Evolutionary conservation across 495 filamentous ascomycete genomes (phyloP).

Genomic region (Neurospora hispaniola): DNA sequence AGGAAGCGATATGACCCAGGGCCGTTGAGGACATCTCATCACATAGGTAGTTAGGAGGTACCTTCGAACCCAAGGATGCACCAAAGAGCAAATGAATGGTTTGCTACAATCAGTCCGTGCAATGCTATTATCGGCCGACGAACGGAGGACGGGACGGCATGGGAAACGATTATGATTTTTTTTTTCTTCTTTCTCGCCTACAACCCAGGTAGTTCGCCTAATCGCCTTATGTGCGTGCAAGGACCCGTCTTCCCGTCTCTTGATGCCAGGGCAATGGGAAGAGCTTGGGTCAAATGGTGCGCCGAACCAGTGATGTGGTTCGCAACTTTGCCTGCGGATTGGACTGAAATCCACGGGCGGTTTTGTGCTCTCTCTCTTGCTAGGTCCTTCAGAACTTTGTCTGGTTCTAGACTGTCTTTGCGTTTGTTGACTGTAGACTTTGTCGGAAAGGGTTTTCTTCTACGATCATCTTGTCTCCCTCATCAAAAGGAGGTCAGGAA

Average conservation of each 20-base stretch:
- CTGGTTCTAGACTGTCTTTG: neutral
- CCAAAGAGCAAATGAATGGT: too few relatives aligned
- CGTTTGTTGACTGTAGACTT: neutral
- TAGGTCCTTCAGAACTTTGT: neutral
- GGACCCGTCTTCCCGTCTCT: neutral
- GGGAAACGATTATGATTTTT: neutral
- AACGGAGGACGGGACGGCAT: neutral
- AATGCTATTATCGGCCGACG: neutral
- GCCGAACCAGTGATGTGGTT: neutral
- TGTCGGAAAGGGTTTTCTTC: neutral
- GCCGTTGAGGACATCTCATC: neutral
- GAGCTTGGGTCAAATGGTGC: neutral
- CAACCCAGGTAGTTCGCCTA: neutral
- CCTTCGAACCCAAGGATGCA: too few relatives aligned
- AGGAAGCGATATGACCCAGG: neutral
- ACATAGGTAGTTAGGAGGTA: neutral
- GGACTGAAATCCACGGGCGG: neutral
- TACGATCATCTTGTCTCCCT: neutral
- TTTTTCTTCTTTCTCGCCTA: neutral
- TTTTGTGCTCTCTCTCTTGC: neutral
- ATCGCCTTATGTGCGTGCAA: neutral
- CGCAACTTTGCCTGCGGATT: neutral
- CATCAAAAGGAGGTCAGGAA: neutral
- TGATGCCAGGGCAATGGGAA: neutral
- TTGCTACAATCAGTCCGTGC: neutral